Evolutionary conservation across 352 stramenopile species (phyloP), one percentile per base, ranked within the genome.

Genomic region (Pythium utonaiense): DNA sequence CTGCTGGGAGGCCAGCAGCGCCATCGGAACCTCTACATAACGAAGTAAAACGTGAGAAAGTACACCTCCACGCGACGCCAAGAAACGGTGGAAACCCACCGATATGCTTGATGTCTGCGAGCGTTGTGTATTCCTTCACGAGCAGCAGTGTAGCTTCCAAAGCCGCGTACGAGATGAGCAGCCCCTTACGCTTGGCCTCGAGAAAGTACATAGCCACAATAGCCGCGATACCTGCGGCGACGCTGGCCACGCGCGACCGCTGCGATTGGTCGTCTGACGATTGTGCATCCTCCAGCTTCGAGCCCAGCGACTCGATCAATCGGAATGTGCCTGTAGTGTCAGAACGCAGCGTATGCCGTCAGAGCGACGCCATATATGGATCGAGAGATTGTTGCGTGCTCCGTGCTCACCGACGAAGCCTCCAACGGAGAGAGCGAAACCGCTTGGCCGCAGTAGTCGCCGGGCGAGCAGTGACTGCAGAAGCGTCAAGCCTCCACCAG

Each of bases 391-490:
- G n/a, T n/a, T n/a, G n/a, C n/a, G n/a, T n/a, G n/a, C n/a, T n/a
- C n/a, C n/a, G n/a, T n/a, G n/a, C n/a, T 58, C 41, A 77, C 80
- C 78, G 19, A 88, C 74, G 56, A 90, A 88, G 63, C 73, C 69
- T 8, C 75, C 71, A 24, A 88, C 60, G 0, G 80, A 70, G 24
- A 89, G 53, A 21, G 79, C 81, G 19, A 91, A 61, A 8, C 73
- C 71, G 47, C 72, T 87, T 16, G 81, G 81, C 14, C 57, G 45
- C 45, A 59, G 60, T 3, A 82, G 24, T 16, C 64, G 56, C 38
- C 77, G 72, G 30, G 78, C 70, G 6, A 89, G 41, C 48, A 88
- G n/a, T 41, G 50, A 77, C 58, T 88, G 78, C 21, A 62, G 31
- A 0, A 65, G 44, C 13, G 79, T 66, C 31, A 91, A 28, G 0